phyloP scores from a whole-genome alignment of 2,329 filamentous ascomycete species.

The Trichophyton equinum region DNA sequence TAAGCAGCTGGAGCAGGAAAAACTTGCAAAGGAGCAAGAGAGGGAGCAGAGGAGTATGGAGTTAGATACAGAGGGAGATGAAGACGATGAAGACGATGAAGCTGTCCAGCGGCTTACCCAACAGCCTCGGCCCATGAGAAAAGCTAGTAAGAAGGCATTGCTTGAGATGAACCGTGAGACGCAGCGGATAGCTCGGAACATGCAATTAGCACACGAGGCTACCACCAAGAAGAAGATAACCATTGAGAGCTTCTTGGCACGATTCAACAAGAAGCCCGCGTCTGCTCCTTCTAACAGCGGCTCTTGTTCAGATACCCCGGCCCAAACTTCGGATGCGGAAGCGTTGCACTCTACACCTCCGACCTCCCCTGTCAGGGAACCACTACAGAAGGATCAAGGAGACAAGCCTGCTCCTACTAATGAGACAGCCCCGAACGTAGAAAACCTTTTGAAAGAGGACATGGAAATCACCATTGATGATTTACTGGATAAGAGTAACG shows the following conservation, averaged over 20 bases:
- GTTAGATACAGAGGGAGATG: slow-evolving; percentile 25
- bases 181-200: slow-evolving; percentile 75
- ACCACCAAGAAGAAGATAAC: slow-evolving; percentile 85
- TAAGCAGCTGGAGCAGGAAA: slow-evolving; percentile 48
- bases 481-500: not conserved
- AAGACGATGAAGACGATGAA: slow-evolving; percentile 46
- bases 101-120: slow-evolving; percentile 50
- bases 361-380: slow-evolving; percentile 46
- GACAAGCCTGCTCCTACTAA: not conserved
- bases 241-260: slow-evolving; percentile 67
- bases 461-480: slow-evolving; percentile 1
- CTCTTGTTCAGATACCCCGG: slow-evolving; percentile 40
- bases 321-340: slow-evolving; percentile 30
- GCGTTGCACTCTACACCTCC: slow-evolving; percentile 52
- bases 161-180: slow-evolving; percentile 94
- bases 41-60: slow-evolving; percentile 20
- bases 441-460: not conserved
- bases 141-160: slow-evolving; percentile 85
- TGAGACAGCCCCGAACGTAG: not conserved
- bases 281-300: slow-evolving; percentile 19
- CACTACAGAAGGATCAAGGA: slow-evolving; percentile 7
- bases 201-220: slow-evolving; percentile 82
- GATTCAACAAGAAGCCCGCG: slow-evolving; percentile 58
- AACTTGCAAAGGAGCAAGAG: slow-evolving; percentile 14
- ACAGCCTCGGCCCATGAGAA: slow-evolving; percentile 54